Percentiles rank a stretch among this genome's conserved stretches.
These are phyloP conservation scores for Aspergillus sp. DNA, from an alignment of 2,329 filamentous ascomycete species.

Conservation along the genomic window DNA sequence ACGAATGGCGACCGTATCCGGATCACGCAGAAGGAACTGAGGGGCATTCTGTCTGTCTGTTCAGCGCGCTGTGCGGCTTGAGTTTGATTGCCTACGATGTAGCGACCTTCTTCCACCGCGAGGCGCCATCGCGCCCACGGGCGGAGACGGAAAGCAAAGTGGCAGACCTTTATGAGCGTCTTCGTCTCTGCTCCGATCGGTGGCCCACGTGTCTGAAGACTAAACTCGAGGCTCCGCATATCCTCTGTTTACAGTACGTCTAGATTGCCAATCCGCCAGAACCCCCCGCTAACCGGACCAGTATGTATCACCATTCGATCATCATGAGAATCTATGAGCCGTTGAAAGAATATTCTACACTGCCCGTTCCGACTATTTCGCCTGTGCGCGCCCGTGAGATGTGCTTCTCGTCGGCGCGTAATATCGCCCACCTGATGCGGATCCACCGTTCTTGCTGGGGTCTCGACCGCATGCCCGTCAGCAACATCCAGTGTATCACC, in stretches of 20 bases:
- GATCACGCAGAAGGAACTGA: constrained; percentile 11
- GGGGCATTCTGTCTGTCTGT: constrained; percentile 23
- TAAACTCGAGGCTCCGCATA: constrained; percentile 22
- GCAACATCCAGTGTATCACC: constrained; percentile 33
- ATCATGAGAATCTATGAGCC: constrained; percentile 35
- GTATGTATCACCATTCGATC: constrained; percentile 43
- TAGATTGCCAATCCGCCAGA: fast-evolving
- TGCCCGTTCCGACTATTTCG: constrained; percentile 11
- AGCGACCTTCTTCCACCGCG: constrained; percentile 19
- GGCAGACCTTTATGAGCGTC: constrained; percentile 20
- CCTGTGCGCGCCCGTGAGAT: constrained; percentile 16
- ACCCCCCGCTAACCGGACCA: constrained; percentile 16
- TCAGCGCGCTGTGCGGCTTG: constrained; percentile 23
- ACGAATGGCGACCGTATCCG: constrained; percentile 29
- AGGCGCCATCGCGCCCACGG: constrained; percentile 10
- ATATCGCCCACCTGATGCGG: constrained; percentile 29
- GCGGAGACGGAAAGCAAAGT: constrained; percentile 16
- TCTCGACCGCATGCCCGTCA: constrained; percentile 34
- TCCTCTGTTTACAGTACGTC: constrained; percentile 28
- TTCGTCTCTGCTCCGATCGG: constrained; percentile 19
- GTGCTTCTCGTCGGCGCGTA: constrained; percentile 29
- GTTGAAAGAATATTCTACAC: constrained; percentile 13
- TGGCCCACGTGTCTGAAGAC: constrained; percentile 19
- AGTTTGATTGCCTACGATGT: constrained; percentile 26
- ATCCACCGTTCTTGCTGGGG: constrained; percentile 33